Conservation (phyloP, 768 basidiomycete species). For the Russula virescens region DNA sequence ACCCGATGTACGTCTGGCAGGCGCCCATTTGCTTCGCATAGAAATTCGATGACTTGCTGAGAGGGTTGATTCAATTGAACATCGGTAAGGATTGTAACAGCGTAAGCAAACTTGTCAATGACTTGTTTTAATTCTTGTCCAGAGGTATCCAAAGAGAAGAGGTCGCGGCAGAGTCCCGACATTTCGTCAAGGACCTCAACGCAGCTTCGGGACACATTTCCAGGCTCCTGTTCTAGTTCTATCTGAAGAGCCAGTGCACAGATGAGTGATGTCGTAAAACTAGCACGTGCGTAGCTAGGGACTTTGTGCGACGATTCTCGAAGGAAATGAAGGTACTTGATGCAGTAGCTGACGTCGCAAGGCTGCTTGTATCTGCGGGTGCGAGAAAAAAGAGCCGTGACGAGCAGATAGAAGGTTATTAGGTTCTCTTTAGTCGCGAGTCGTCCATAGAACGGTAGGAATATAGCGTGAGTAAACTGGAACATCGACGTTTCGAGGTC, state of each 20-base stretch:
- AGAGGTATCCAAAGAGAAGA: background rate
- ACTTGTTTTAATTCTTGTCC: background rate
- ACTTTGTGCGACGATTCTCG: background rate
- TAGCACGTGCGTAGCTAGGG: too few relatives aligned
- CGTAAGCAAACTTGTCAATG: too few relatives aligned
- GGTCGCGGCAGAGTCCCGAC: background rate
- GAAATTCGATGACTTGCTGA: background rate
- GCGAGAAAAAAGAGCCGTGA: too few relatives aligned
- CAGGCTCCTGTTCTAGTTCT: background rate
- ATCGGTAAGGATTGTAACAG: too few relatives aligned
- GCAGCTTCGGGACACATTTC: too few relatives aligned
- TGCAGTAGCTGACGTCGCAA: background rate
- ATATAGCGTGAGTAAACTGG: too few relatives aligned
- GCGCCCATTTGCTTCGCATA: background rate
- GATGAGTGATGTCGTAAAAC: background rate
- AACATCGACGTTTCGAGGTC: too few relatives aligned
- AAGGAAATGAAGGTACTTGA: background rate
- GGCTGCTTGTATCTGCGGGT: background rate
- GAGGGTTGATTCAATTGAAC: too few relatives aligned
- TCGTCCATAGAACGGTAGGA: too few relatives aligned
- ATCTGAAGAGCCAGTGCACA: background rate
- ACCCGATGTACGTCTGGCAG: background rate
- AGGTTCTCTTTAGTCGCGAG: too few relatives aligned
- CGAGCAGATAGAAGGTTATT: too few relatives aligned
- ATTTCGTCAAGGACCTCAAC: background rate